Base-by-base conservation (phyloP, 331 rosid species). In the Spiraea crenata region DNA sequence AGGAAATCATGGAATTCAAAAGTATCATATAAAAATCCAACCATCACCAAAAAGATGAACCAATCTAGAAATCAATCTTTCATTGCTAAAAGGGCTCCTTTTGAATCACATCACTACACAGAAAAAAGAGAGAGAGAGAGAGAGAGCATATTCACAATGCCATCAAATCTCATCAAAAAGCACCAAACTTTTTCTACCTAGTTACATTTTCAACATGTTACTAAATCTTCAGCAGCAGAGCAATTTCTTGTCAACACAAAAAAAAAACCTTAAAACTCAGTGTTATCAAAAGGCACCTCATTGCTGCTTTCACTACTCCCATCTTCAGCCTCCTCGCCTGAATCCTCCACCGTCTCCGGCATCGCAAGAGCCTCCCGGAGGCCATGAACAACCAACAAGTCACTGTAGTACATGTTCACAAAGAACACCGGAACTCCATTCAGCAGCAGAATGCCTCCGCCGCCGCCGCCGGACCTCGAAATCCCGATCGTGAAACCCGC, bases 371-470 rank as follows among this genome's bases (percentile, higher is more conserved):
- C 74, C 69, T 84, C 88, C 17, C 75, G 79, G 2, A 93, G 86
- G 40, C 97, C 97, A 44, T 93, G 98, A 81, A 90, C 84, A 4
- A 81, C 95, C 0, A 93, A 50, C 69, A 69, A 74, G 6, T 85
- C 92, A 16, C 83, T 76, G 76, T 59, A 59, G 58, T 82, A 82
- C 46, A 85, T 48, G 69, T 89, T 77, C 0, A 92, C 86, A 57
- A 55, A 70, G 81, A 81, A 73, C 35, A 93, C 87, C 20, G 89
- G 82, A 1, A 73, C 85, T 4, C 83, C 88, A 72, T 93, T 93
- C 1, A 93, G 77, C 56, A 75, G 50, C 86, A 90, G 77, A 10
- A 74, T 25, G 31, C 31, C 31, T 1, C 31, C 76, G 5, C 31
- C 31, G 31, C 31, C 76, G 5, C 79, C 87, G 10, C 68, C 78